Percentiles rank a stretch among this genome's conserved stretches.
phyloP scores from a whole-genome alignment of 1,139 yeast genomes.

The Saccharomycopsis hybrid region DNA sequence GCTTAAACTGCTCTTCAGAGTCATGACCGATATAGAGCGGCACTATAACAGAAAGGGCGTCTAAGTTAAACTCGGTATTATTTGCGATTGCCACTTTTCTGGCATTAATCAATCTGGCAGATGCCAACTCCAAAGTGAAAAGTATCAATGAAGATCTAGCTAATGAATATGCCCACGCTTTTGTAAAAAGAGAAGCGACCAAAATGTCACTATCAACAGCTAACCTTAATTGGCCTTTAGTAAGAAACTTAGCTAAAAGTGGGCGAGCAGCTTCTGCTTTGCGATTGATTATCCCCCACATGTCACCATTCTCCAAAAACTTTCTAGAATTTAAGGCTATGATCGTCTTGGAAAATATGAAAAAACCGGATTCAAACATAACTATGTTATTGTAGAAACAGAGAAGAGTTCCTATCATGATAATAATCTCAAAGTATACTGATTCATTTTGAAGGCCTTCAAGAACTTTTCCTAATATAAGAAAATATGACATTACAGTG shows the following conservation, averaged over 20 bases:
- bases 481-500: neutral
- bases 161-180: neutral
- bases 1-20: neutral
- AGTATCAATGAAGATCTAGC: neutral
- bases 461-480: slow-evolving; percentile 4
- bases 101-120: neutral
- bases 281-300: slow-evolving; percentile 3
- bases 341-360: neutral
- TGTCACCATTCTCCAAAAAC: neutral
- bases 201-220: slow-evolving; percentile 4
- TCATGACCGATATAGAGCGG: slow-evolving; percentile 3
- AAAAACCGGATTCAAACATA: slow-evolving; percentile 9
- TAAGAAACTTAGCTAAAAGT: slow-evolving; percentile 1
- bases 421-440: neutral
- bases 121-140: neutral
- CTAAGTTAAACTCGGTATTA: slow-evolving; percentile 4
- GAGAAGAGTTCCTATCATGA: neutral
- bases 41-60: neutral
- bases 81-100: slow-evolving; percentile 1
- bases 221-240: neutral
- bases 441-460: slow-evolving; percentile 9
- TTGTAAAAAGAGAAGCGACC: neutral
- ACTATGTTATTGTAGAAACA: slow-evolving; percentile 6
- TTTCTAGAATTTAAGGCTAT: slow-evolving; percentile 1
- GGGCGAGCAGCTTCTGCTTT: neutral